A percentile compares a stretch with the other conserved stretches of the same genome.
phyloP scores from a whole-genome alignment of 495 filamentous ascomycete genomes.

The Cryomyces antarcticus region DNA sequence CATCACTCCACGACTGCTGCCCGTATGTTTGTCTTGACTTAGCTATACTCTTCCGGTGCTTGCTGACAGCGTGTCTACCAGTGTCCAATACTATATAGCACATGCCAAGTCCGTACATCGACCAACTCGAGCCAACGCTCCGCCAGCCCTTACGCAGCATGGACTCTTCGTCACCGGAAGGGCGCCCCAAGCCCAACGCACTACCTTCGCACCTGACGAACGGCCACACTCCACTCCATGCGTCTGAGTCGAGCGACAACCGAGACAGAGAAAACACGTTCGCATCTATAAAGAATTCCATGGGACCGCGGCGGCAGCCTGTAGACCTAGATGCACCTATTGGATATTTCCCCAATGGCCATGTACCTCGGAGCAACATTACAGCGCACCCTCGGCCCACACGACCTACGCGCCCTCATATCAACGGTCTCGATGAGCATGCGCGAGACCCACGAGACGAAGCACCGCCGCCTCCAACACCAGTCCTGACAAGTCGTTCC shows the following conservation, averaged over 20 bases:
- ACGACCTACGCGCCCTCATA: too few relatives aligned
- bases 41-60: too few relatives aligned
- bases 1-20: too few relatives aligned
- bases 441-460: constrained; percentile 60
- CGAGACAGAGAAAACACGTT: constrained; percentile 6
- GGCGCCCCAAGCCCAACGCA: constrained; percentile 1
- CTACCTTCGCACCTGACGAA: constrained; percentile 7
- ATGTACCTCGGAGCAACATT: not conserved
- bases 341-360: not conserved
- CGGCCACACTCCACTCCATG: constrained; percentile 7
- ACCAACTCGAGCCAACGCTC: too few relatives aligned
- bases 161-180: not conserved
- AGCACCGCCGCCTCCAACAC: constrained; percentile 25
- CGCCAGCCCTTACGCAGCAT: constrained; percentile 2
- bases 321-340: constrained; percentile 3
- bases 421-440: constrained; percentile 1
- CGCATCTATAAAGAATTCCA: constrained; percentile 10
- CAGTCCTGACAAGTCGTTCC: constrained; percentile 30
- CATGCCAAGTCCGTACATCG: too few relatives aligned
- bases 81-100: too few relatives aligned
- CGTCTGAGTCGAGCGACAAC: constrained; percentile 2
- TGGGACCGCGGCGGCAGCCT: constrained; percentile 4
- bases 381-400: too few relatives aligned
- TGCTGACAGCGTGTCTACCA: too few relatives aligned
- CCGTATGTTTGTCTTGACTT: too few relatives aligned